Evolutionary conservation across 192 early-diverging fungal genomes (phyloP), one percentile per base, ranked within the genome.

Genomic region (Podochytrium sp.): DNA sequence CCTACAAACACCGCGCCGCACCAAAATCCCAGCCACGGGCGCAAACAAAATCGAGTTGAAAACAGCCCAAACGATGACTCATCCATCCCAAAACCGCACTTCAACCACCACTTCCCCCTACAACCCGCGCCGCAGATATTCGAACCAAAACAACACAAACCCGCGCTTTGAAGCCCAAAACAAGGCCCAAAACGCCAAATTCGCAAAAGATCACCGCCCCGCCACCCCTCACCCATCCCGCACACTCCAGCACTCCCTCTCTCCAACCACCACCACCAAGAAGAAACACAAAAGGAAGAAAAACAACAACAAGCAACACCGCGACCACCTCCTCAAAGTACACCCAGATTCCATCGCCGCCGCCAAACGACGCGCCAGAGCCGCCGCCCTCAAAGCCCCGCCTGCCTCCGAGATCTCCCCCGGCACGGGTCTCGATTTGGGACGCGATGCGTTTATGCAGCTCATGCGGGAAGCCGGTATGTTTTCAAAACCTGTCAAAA

Each of bases 381-480:
- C 43, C 43, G 20, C 10, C 43, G 7, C 43, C 43, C 43, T 20
- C 43, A 12, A 7, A 47, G 43, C 43, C 10, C 7, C 43, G 7
- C 20, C 20, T 7, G 43, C 43, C 20, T 7, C 20, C 43, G 20
- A 47, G 43, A 20, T 12, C 43, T 47, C 43, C 7, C 7, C 7
- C 43, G n/a, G 10, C 20, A 47, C 43, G 7, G 43, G 10, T 47
- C 37, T 62, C 10, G 63, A 65, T 47, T 47, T 65, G 27, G 63
- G 63, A 0, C 6, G 63, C 12, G 63, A 65, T 29, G 63, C 6
- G 18, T 65, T 65, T 29, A 32, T 32, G 29, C 39, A 65, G 27
- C 47, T 65, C 23, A 65, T 65, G 63, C 37, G 63, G 5, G 63
- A 65, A 41, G 42, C 29, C 4, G 63, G 63, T 65, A 35, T 18